Base-by-base conservation (phyloP, 352 stramenopile genomes). In the Pythium apleroticum region DNA sequence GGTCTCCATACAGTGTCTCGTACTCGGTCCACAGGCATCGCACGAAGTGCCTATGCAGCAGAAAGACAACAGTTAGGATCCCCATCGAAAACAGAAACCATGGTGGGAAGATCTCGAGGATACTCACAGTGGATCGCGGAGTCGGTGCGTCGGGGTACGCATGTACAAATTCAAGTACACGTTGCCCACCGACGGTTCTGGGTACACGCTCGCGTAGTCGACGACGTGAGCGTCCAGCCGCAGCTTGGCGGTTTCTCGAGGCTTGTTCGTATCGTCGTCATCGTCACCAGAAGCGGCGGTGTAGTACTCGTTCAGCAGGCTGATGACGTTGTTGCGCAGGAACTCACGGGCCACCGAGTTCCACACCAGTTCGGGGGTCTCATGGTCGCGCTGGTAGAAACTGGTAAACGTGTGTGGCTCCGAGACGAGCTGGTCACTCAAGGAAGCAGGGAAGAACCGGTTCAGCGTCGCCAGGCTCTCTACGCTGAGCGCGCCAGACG, bases 291-390 rank as follows among this genome's bases (percentile, higher is more conserved):
- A 41, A 0, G 52, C 54, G 7, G 57, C 63, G 11, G n/a, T 78
- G 52, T 93, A 91, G 57, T 89, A 92, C 17, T 80, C 75, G 59
- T 94, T 89, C 11, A 98, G 74, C 11, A 95, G 77, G n/a, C 78
- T 69, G 35, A 76, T 67, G 4, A 98, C 54, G 33, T 81, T 81
- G 28, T 82, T 80, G 17, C 90, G 78, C 33, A 98, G 68, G 62
- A 97, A 84, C 7, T 78, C 81, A 33, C 94, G 86, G 62, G 97
- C 96, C 4, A 86, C 77, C 20, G 71, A 69, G 55, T 97, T 96
- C 96, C 96, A 99, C 25, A 99, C 93, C 10, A 98, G 79, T 67
- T 98, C 96, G 0, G 96, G 96, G 24, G 82, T 97, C 65, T 96
- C 90, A 64, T 96, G 91, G 52, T 98, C 89, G 41, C 64, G 70